These are phyloP conservation scores for Favolaschia claudopus DNA, from an alignment of 768 basidiomycete species.

Conservation along the genomic window DNA sequence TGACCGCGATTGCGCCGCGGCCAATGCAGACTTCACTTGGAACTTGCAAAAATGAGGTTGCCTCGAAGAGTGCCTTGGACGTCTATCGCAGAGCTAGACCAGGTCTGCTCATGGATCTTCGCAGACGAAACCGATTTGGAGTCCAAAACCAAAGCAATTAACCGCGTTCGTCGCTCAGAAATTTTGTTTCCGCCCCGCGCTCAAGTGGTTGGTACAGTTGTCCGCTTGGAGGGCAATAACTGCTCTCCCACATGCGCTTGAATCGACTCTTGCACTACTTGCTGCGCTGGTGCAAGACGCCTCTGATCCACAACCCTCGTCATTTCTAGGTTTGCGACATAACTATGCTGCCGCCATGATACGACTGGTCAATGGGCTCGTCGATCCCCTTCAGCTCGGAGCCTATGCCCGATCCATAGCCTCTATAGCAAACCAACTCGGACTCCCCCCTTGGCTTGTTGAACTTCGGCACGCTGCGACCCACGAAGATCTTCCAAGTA, in stretches of 20 bases:
- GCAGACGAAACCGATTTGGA: constrained; percentile 65
- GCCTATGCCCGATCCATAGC: constrained; percentile 91
- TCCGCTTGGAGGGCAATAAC: constrained; percentile 83
- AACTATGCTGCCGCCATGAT: constrained; percentile 84
- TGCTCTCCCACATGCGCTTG: constrained; percentile 82
- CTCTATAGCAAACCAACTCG: constrained; percentile 85
- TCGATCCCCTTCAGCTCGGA: constrained; percentile 92
- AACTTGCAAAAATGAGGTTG: constrained; percentile 59
- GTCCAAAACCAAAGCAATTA: constrained; percentile 65
- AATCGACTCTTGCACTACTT: constrained; percentile 72
- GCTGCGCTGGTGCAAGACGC: constrained; percentile 66
- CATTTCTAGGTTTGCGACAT: constrained; percentile 68
- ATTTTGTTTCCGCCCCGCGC: background rate
- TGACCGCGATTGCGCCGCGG: background rate
- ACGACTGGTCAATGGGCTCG: constrained; percentile 92
- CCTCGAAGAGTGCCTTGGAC: constrained; percentile 88
- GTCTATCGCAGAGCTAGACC: constrained; percentile 70
- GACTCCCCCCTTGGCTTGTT: constrained; percentile 88
- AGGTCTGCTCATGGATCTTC: constrained; percentile 80
- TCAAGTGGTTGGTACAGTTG: constrained; percentile 54
- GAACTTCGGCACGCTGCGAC: constrained; percentile 95
- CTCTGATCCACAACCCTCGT: constrained; percentile 29
- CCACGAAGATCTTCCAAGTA: constrained; percentile 91
- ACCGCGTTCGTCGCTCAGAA: constrained; percentile 58
- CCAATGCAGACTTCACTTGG: constrained; percentile 13